Evolutionary conservation across 225 moss, liverwort and hornwort genomes (phyloP), one percentile per base, ranked within the genome.

Genomic region (Straminergon stramineum): DNA sequence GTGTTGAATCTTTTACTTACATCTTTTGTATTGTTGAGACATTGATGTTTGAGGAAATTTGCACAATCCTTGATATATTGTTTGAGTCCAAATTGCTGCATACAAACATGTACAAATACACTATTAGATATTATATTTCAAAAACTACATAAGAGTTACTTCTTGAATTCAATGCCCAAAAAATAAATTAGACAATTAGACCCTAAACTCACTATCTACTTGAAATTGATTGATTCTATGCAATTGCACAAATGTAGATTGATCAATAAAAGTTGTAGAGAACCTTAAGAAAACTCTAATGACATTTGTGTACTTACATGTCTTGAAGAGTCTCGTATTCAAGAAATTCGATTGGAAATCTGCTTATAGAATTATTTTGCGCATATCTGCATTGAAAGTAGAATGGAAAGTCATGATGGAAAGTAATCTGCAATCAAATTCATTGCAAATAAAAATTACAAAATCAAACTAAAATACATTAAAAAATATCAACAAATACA

Each of bases 11-110:
- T 37, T 39, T 15, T 10, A 79, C 56, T 79, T 56, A 79, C 56
- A 79, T 79, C 9, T 1, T 79, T 79, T 16, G 56, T 5, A 79
- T 9, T 22, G 56, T 23, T 56, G 79, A 56, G 0, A 10, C 35
- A 4, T 24, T 24, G 15, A 14, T 13, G 23, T 56, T 22, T 24
- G 15, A 37, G 56, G 6, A 5, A 0, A 0, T 1, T 37, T 53
- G 15, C 0, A 2, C 34, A 78, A 79, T 12, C 5, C 35, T 79
- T 79, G 79, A 56, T 79, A 79, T 79, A 15, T 79, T 35, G 8
- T 79, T 56, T 45, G 12, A 35, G 13, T 53, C 56, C 37, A 79
- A 79, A 37, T 79, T 22, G 9, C 24, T 79, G 5, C 15, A 79
- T 23, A n/a, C 2, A 79, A 56, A 37, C 0, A 0, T 15, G 5